Percentiles rank a stretch among this genome's conserved stretches.
Conservation (phyloP, 2,329 filamentous ascomycete species). For the Arthrobotrys sphaeroides region DNA sequence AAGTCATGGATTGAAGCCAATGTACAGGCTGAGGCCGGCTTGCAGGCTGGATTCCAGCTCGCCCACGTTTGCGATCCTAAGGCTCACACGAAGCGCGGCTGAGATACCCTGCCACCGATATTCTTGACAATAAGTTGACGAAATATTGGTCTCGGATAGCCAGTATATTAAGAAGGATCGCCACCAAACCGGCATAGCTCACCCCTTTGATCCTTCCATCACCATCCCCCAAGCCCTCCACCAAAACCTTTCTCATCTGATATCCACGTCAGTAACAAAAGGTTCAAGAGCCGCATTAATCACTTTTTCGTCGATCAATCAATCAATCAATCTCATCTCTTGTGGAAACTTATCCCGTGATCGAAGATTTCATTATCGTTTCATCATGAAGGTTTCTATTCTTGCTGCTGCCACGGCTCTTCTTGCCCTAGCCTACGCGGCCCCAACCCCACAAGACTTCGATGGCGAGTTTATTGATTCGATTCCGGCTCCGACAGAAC, state of each 20-base stretch:
- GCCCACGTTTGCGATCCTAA: not conserved
- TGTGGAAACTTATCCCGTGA: not conserved
- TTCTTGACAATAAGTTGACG: not conserved
- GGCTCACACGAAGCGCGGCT: not conserved
- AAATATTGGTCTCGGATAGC: not conserved
- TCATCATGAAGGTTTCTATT: conserved; percentile 19
- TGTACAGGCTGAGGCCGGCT: too few species aligned
- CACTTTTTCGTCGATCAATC: not conserved
- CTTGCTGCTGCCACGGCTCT: not conserved
- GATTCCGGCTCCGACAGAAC: not conserved
- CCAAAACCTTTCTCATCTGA: not conserved
- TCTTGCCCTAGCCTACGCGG: not conserved
- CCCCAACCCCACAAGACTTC: not conserved
- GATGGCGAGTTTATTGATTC: not conserved
- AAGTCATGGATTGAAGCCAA: too few species aligned
- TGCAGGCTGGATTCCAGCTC: too few species aligned
- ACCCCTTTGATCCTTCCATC: not conserved
- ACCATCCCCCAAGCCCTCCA: not conserved
- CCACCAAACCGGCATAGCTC: conserved; percentile 9
- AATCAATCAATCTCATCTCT: not conserved
- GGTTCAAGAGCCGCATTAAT: not conserved
- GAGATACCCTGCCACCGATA: conserved; percentile 2
- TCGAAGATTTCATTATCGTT: conserved; percentile 15
- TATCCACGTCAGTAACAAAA: not conserved
- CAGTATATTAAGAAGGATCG: not conserved